Base-by-base conservation (phyloP, 2,329 filamentous ascomycete genomes). In the Sclerotinia nivalis region DNA sequence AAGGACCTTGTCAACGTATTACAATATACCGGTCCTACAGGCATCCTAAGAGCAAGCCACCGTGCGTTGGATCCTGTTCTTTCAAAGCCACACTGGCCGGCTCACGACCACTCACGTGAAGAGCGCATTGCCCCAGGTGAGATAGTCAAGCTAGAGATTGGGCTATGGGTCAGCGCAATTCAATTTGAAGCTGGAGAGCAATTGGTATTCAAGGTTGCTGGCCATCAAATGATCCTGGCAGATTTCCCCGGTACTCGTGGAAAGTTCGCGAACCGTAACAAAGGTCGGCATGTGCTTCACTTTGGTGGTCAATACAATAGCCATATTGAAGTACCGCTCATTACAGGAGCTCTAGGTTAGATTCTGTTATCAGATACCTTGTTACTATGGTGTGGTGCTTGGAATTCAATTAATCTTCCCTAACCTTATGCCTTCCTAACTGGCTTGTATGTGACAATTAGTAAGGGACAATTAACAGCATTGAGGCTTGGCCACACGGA, bases 181-280 rank as follows among this genome's bases (percentile, higher is more conserved):
- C 70, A 71, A n/a, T 73, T 72, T 54, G 71, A 71, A 43, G 69
- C 59, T 28, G 71, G 71, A 25, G 72, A 74, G 60, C 37, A 40
- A 40, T 40, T 40, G 5, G 37, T 40, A 40, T 40, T 40, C 37
- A 40, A 40, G 37, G 37, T 40, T 40, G 8, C 37, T 40, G 37
- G 37, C 37, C 37, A 40, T 40, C 37, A 40, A 1, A 40, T 40
- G 37, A 8, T 10, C 37, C 37, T 40, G 8, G 37, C 37, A 40
- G 37, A 40, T 5, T 40, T 40, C 37, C 1, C 9, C 10, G 37
- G 5, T 40, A 40, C 37, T 40, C 37, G 37, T 40, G 37, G 37
- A 40, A 40, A 40, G 37, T 40, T 40, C 37, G 37, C 37, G 37
- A 40, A 40, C 37, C 8, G 37, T 40, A 40, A 40, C 37, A 40